Evolutionary conservation across 345 rosid genomes (phyloP), one percentile per base, ranked within the genome.

Genomic region (Populus davidiana): DNA sequence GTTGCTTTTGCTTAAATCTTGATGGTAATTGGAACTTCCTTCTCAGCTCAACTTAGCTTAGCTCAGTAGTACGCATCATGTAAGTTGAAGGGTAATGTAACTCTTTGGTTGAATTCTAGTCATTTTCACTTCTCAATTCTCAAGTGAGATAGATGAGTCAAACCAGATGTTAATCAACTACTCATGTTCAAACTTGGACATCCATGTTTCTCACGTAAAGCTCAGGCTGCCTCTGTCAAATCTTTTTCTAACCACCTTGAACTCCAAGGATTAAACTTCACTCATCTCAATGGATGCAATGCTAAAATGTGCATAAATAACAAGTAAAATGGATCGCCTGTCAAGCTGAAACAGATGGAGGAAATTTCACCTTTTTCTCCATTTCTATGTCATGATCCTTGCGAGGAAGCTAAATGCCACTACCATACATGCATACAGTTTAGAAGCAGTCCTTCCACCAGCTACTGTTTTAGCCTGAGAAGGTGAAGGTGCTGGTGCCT

Each of bases 1-100:
- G 27, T 36, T 25, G 59, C 21, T 11, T 20, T 67, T 63, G 79
- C 72, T 77, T 78, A 29, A 41, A 52, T 2, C 21, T 67, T 77
- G 18, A 73, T 47, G 75, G 75, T 72, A 16, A 84, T 81, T 83
- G 66, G 64, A 67, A 73, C 74, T 67, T 80, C 73, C n/a, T 61
- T 75, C 61, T 76, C 84, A 12, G 17, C 35, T 44, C 39, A 66
- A 25, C 69, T 63, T 7, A 61, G 75, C 77, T 59, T 14, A 36
- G 43, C 66, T 47, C 52, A 44, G 69, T 7, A 31, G 69, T 35
- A 31, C 71, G 20, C 21, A 25, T 54, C 35, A 17, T 70, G 79
- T 77, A 75, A 69, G 78, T 75, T 72, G 74, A 38, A 56, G 4
- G 67, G 29, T n/a, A 29, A 23, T 36, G 50, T 38, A 5, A 23